Evolutionary conservation across 805 yeast species (phyloP).

Genomic region (Kockiozyma suomiensis): DNA sequence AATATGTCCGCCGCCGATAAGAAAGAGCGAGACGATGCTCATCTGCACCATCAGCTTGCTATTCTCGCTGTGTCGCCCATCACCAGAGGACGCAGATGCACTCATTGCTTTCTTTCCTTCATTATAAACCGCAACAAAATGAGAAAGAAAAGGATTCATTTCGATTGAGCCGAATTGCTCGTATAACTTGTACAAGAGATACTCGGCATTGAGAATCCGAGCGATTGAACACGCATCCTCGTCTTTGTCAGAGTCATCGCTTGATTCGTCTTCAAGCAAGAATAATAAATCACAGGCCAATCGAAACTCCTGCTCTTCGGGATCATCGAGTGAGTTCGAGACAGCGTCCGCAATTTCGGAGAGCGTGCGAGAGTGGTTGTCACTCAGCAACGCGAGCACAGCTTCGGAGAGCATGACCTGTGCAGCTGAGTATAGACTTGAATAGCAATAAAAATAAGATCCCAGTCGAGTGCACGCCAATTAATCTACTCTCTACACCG

Average conservation of each 20-base stretch:
- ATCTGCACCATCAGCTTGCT: conserved; percentile 16
- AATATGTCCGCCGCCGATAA: conserved; percentile 10
- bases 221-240: conserved; percentile 1
- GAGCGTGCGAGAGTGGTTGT: conserved; percentile 7
- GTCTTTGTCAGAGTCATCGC: not conserved
- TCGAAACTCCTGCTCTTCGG: conserved; percentile 22
- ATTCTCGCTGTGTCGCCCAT: not conserved
- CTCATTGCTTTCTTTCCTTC: not conserved
- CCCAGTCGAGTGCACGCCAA: too few relatives aligned
- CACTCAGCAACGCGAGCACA: conserved; percentile 3
- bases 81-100: not conserved
- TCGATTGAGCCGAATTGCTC: conserved; percentile 21
- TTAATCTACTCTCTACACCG: too few relatives aligned
- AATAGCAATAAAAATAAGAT: not conserved
- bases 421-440: not conserved
- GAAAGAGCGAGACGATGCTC: conserved; percentile 17
- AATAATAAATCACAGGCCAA: conserved; percentile 23
- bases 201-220: conserved; percentile 24
- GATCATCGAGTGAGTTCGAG: conserved; percentile 4
- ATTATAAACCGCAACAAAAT: conserved; percentile 19
- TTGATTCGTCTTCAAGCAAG: conserved; percentile 18
- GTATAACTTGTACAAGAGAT: conserved; percentile 22
- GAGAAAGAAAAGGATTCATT: conserved; percentile 29
- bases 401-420: conserved; percentile 11
- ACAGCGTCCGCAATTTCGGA: conserved; percentile 6